Evolutionary conservation across 202 grass and related monocot species (phyloP), one percentile per base, ranked within the genome.

Genomic region (Elaeis oleifera): DNA sequence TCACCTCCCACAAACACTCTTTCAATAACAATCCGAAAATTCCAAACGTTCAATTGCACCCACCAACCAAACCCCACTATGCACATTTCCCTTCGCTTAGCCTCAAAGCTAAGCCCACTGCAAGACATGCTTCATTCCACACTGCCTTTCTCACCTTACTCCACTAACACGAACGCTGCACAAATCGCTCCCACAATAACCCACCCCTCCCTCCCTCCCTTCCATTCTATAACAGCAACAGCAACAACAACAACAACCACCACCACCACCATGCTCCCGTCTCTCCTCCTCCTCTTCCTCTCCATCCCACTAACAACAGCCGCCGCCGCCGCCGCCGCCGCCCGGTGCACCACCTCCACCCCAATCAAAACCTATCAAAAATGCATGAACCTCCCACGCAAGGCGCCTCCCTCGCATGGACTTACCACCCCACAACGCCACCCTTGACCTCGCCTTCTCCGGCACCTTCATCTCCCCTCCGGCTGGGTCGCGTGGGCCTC

Each of bases 401-500:
- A 75, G 94, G 85, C 23, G 82, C 88, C 17, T 69, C 85, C 20
- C 68, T 99, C 25, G 88, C 88, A 53, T 99, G 94, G 94, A 99
- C 77, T 16, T 99, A 92, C 80, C 74, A 99, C 60, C 78, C 49
- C 71, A 66, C 50, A 99, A 99, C 61, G 77, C 88, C 71, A 99
- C 94, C 53, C 81, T 99, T 55, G 94, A 99, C 81, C 74, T 90
- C 1, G 82, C 80, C 54, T 99, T 99, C 80, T 86, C 88, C 51
- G 78, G 88, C 26, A 44, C 54, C 61, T 99, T 99, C 85, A 89
- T 94, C 74, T 99, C 94, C 44, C 94, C 23, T 99, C 94, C 9
- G 94, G 94, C 0, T 99, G 94, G 94, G 88, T 99, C 23, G 94
- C 88, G 0, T 99, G 85, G 94, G 94, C 61, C 31, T 99, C 22